Evolutionary conservation across 352 stramenopile genomes (phyloP), one percentile per base, ranked within the genome.

Genomic region (Phytophthora boehmeriae): DNA sequence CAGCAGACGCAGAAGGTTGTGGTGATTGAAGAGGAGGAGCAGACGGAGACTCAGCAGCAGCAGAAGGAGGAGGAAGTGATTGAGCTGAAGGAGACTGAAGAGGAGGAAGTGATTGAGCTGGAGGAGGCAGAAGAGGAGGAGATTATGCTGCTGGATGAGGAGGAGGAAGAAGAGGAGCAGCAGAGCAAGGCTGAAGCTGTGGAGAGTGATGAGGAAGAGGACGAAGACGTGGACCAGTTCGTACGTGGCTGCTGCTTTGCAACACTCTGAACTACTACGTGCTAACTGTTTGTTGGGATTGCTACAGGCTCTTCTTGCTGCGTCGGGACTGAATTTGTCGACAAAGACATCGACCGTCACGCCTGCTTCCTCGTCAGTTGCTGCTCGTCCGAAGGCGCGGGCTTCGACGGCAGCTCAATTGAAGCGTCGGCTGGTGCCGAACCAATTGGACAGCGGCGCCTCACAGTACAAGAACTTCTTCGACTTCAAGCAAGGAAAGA

Each of bases 401-500:
- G 34, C 20, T 22, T 61, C 51, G 32, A 34, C 61, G 13, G 35
- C 63, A 39, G 47, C 23, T 6, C 5, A 45, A 11, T n/a, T 74
- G 8, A 66, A 67, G 50, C 55, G 53, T 27, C 44, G 34, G 1
- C 54, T 90, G 28, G 80, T 90, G 39, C 69, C 81, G 0, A 81
- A 88, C 54, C 46, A 68, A 17, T 54, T 94, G 8, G 79, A 95
- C 66, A 96, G 88, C 42, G 85, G 85, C 6, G 78, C 84, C 0
- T 77, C 73, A 16, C 61, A 73, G 23, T 75, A 74, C 51, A 68
- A 77, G 20, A 67, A 61, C 10, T 80, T 70, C 47, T 69, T 80
- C 13, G 49, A 63, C 48, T 72, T 80, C 39, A 48, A 64, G 17
- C 62, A 58, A n/a, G 59, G 50, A 1, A 71, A 49, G n/a, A 57